Evolutionary conservation across 2,329 filamentous ascomycete genomes (phyloP).

Genomic region (Phoma sp.): DNA sequence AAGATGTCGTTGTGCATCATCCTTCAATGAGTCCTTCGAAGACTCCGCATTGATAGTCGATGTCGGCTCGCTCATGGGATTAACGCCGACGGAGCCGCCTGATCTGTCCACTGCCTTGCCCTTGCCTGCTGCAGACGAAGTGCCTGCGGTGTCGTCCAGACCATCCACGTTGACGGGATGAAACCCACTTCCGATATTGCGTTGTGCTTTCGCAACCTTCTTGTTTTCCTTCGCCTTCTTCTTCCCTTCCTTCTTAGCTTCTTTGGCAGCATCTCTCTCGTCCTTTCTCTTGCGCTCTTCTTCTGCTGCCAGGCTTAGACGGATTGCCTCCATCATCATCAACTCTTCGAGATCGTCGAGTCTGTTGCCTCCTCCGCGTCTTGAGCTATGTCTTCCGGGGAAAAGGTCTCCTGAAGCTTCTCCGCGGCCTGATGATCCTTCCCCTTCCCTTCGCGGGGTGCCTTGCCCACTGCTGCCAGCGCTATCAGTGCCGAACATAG

Average conservation of each 20-base stretch:
- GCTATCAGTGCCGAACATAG: constrained; percentile 60
- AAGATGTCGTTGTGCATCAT: constrained; percentile 55
- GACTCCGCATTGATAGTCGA: constrained; percentile 50
- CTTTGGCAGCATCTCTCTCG: constrained; percentile 81
- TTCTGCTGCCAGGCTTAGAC: constrained; percentile 87
- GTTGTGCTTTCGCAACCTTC: constrained; percentile 72
- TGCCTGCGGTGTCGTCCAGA: constrained; percentile 35
- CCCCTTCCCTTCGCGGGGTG: constrained; percentile 51
- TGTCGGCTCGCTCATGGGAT: constrained; percentile 52
- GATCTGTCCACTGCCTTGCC: constrained; percentile 58
- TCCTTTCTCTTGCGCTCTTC: constrained; percentile 89
- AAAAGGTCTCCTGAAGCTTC: constrained; percentile 49
- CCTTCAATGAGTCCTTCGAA: constrained; percentile 43
- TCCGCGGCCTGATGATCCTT: constrained; percentile 39
- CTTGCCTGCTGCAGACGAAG: constrained; percentile 51
- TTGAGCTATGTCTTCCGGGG: constrained; percentile 58
- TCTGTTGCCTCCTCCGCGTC: constrained; percentile 64
- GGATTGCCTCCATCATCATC: constrained; percentile 98
- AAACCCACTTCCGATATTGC: constrained; percentile 62
- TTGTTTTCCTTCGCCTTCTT: constrained; percentile 70
- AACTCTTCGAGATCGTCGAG: constrained; percentile 94
- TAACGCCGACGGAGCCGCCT: constrained; percentile 48
- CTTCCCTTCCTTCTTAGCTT: constrained; percentile 85
- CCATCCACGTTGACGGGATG: constrained; percentile 62
- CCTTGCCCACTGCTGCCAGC: constrained; percentile 54